A percentile compares a stretch with the other conserved stretches of the same genome.
Evolutionary conservation across 805 yeast species (phyloP).

Genomic region (Priceomyces melissophilus): DNA sequence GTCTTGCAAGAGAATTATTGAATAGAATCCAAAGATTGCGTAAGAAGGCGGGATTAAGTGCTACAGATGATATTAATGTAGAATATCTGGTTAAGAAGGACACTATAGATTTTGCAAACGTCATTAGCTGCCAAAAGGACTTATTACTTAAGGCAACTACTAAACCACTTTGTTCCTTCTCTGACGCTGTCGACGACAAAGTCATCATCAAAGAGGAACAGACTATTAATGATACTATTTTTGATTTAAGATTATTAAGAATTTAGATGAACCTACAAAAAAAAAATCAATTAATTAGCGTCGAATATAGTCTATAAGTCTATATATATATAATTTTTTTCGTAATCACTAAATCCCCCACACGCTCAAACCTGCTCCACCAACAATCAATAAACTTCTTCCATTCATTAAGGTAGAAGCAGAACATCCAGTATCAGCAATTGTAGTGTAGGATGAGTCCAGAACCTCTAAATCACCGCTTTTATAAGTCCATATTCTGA

Average conservation of each 20-base stretch:
- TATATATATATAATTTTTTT: conserved; percentile 1
- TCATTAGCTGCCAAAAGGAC: conserved; percentile 62
- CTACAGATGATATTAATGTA: conserved; percentile 91
- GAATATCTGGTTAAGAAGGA: conserved; percentile 69
- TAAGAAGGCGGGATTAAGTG: conserved; percentile 91
- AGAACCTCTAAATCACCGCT: conserved; percentile 17
- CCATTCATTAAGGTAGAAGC: conserved; percentile 34
- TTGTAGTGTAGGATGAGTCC: conserved; percentile 63
- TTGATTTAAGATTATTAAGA: conserved; percentile 74
- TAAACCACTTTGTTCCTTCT: conserved; percentile 50
- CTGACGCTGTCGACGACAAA: conserved; percentile 36
- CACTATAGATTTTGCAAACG: conserved; percentile 58
- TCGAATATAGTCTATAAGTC: not conserved
- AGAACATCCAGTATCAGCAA: conserved; percentile 87
- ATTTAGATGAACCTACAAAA: conserved; percentile 32
- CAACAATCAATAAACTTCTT: conserved; percentile 45
- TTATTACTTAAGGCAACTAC: conserved; percentile 77
- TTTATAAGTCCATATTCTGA: conserved; percentile 59
- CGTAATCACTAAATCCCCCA: conserved; percentile 26
- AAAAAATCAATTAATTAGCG: not conserved
- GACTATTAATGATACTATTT: conserved; percentile 65
- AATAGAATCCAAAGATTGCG: conserved; percentile 97
- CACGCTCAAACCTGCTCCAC: conserved; percentile 79
- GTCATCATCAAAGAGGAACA: conserved; percentile 89
- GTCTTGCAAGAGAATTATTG: conserved; percentile 91